These are phyloP conservation scores for Colletotrichum gigasporum DNA, from an alignment of 2,329 filamentous ascomycete genomes.

Conservation along the genomic window DNA sequence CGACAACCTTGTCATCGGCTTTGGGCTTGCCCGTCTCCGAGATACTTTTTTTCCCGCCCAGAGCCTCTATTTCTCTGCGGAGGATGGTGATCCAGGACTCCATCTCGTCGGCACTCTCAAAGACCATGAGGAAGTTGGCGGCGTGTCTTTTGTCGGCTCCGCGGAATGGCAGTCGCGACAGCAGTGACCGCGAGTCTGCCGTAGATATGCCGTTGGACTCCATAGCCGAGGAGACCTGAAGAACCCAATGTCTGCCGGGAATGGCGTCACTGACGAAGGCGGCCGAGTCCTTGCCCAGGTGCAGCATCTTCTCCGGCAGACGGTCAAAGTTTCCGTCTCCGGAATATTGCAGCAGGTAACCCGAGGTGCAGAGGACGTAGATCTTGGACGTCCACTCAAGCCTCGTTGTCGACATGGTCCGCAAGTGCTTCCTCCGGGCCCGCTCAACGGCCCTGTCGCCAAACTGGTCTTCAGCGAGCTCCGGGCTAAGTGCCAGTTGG, in stretches of 20 bases:
- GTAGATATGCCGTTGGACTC: slow-evolving; percentile 64
- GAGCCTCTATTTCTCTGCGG: slow-evolving; percentile 73
- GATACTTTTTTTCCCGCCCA: slow-evolving; percentile 72
- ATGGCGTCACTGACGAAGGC: slow-evolving; percentile 85
- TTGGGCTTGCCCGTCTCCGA: slow-evolving; percentile 68
- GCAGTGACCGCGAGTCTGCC: slow-evolving; percentile 66
- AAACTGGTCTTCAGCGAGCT: slow-evolving; percentile 38
- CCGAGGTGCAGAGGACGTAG: slow-evolving; percentile 75
- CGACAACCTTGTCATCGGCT: slow-evolving; percentile 45
- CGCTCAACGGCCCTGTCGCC: slow-evolving; percentile 45
- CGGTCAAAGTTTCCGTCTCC: slow-evolving; percentile 76
- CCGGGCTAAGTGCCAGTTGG: slow-evolving; percentile 31
- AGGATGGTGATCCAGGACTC: slow-evolving; percentile 77
- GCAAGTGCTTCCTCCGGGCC: slow-evolving; percentile 58
- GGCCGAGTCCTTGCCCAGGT: slow-evolving; percentile 77
- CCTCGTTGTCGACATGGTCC: slow-evolving; percentile 52
- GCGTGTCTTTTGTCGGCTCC: slow-evolving; percentile 64
- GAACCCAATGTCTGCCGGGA: slow-evolving; percentile 81
- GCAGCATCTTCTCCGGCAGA: slow-evolving; percentile 77
- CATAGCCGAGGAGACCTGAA: slow-evolving; percentile 76
- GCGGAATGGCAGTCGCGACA: slow-evolving; percentile 72
- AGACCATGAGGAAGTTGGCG: slow-evolving; percentile 75
- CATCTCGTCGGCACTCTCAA: slow-evolving; percentile 79
- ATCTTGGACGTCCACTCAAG: slow-evolving; percentile 77
- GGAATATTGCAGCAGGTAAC: slow-evolving; percentile 79